Base-by-base conservation (phyloP, 2,329 filamentous ascomycete genomes). In the Ceratocystis cubensis region DNA sequence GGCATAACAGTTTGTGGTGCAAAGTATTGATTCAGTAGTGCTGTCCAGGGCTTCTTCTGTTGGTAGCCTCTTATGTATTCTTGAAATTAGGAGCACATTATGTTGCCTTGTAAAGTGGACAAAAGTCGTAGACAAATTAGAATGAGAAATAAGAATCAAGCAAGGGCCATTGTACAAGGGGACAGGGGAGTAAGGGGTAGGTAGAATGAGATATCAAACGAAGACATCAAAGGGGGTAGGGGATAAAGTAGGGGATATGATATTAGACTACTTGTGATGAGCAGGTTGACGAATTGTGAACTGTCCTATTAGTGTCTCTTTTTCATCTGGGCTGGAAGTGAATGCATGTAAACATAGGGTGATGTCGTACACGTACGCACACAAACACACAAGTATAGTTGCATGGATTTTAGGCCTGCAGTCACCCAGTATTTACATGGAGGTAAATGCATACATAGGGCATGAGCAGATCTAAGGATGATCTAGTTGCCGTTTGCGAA, bases 131-230 rank as follows among this genome's bases (percentile, higher is more conserved):
- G 22, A 25, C 10, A 33, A 33, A n/a, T 57, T 30, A 57, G n/a
- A 57, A 28, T 30, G 22, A 57, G 30, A 25, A 57, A 57, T 57
- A 57, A 57, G 53, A 57, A 57, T 57, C 22, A 20, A 57, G 53
- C 53, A 57, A 33, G 53, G 53, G 53, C 30, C 28, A 30, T 57
- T 57, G 53, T 33, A 15, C 37, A 41, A 41, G 37, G 37, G 37
- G 53, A 57, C 30, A 28, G 25, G 53, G 53, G 7, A 28, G 48
- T 17, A 20, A 25, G 48, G 22, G 22, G 45, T 17, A n/a, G 48
- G 3, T 20, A 22, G n/a, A 50, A 22, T 22, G n/a, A 50, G n/a
- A 20, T 50, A 20, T 10, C 20, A 50, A 50, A 10, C 22, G 10
- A 25, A 50, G 48, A 50, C 48, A 50, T 8, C 48, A 50, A 50